Evolutionary conservation across 495 filamentous ascomycete genomes (phyloP), one percentile per base, ranked within the genome.

Genomic region (Ascodesmis nigricans): DNA sequence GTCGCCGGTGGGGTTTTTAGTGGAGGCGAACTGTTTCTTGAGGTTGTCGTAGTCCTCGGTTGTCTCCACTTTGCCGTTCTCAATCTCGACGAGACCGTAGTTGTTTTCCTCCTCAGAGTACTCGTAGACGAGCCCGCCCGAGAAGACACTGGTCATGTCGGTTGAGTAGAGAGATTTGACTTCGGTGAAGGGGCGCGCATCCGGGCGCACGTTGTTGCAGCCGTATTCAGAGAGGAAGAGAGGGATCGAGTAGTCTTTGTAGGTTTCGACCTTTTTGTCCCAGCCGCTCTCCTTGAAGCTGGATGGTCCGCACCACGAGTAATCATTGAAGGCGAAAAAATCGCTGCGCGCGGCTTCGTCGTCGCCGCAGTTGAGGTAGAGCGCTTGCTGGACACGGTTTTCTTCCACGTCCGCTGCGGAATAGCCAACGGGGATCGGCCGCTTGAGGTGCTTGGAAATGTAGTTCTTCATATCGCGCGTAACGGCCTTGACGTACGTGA

Each of bases 141-240:
- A 93, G 66, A 91, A 95, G 40, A 93, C 87, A 31, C 55, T 40
- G 3, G 78, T 84, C 87, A 95, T 97, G 38, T 90, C 50, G 13
- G 55, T 58, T 54, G 63, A 69, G 68, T 93, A 93, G 29, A 93
- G 67, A 22, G 82, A 63, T 21, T 54, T 47, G 32, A 93, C 65
- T 59, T 93, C 87, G 35, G 70, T 58, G 53, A 87, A 95, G 46
- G 73, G 59, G 39, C 87, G 87, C 32, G 58, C 62, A 60, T 77
- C 76, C 42, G 66, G 76, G 6, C 18, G 21, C 29, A 21, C 25
- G 53, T 61, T 70, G 37, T 57, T 66, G 68, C 84, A 95, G 39
- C 84, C 84, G 49, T 81, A 95, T 54, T 93, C 87, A 16, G 83
- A 92, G 13, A 95, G 64, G 69, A 93, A 95, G 44, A 93, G 73